These are phyloP conservation scores for Curvularia hawaiiensis DNA, from an alignment of 2,329 filamentous ascomycete species.

Conservation along the genomic window DNA sequence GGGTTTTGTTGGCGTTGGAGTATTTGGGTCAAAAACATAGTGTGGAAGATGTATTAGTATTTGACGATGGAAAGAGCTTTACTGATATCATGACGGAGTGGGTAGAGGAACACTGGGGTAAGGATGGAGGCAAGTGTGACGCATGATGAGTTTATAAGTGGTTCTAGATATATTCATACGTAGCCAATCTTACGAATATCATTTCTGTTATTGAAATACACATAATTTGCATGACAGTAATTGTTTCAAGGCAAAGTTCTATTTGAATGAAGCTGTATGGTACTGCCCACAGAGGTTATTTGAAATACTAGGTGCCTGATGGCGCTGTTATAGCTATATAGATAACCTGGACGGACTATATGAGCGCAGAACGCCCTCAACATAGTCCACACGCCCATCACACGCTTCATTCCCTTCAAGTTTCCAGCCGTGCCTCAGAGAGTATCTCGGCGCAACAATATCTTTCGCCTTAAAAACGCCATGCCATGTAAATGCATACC, in stretches of 20 bases:
- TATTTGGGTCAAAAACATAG: conserved; percentile 59
- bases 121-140: conserved; percentile 20
- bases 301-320: neutral
- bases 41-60: conserved; percentile 57
- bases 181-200: neutral
- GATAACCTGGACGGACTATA: neutral
- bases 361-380: neutral
- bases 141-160: neutral
- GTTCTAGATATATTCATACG: neutral
- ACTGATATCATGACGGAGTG: conserved; percentile 64
- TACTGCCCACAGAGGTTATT: neutral
- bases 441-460: conserved; percentile 3
- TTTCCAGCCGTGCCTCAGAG: conserved; percentile 3
- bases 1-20: conserved; percentile 76
- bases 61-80: conserved; percentile 59
- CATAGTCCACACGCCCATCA: neutral
- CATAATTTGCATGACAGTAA: neutral
- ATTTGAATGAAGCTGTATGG: neutral
- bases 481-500: conserved; percentile 24
- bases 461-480: conserved; percentile 23
- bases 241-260: neutral
- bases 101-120: conserved; percentile 61
- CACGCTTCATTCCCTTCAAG: neutral
- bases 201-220: neutral
- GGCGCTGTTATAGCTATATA: neutral